A percentile compares a stretch with the other conserved stretches of the same genome.
Evolutionary conservation across 208 protist species (phyloP).

Genomic region (Willaertia magna): DNA sequence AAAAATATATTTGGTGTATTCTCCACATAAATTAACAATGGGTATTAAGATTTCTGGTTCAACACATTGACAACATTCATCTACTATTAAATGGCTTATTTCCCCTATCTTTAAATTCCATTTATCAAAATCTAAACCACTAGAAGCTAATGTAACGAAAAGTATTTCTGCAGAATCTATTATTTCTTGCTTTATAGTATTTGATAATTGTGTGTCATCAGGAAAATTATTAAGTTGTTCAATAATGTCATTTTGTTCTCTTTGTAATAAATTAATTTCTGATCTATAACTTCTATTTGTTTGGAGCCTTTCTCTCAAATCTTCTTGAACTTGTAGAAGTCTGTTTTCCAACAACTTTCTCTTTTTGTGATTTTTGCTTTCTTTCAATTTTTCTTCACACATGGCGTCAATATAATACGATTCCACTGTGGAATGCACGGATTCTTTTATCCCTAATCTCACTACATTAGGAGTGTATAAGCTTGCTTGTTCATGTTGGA

Average conservation of each 20-base stretch:
- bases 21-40: not conserved
- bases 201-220: too few species aligned
- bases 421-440: not conserved
- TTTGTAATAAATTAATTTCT: too few species aligned
- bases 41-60: not conserved
- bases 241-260: too few species aligned
- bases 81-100: not conserved
- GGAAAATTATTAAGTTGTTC: too few species aligned
- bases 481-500: too few species aligned
- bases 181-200: not conserved
- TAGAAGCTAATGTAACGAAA: not conserved
- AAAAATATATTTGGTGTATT: constrained; percentile 26
- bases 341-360: too few species aligned
- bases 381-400: not conserved
- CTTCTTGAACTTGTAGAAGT: too few species aligned
- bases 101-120: not conserved
- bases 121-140: not conserved
- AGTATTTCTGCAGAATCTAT: not conserved
- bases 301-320: too few species aligned
- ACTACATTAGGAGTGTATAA: not conserved
- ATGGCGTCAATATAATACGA: not conserved
- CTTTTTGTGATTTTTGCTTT: too few species aligned
- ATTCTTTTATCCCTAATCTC: not conserved
- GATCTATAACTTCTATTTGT: too few species aligned
- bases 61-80: not conserved